phyloP scores from a whole-genome alignment of 2,329 filamentous ascomycete species.

The Monosporascus sp. region DNA sequence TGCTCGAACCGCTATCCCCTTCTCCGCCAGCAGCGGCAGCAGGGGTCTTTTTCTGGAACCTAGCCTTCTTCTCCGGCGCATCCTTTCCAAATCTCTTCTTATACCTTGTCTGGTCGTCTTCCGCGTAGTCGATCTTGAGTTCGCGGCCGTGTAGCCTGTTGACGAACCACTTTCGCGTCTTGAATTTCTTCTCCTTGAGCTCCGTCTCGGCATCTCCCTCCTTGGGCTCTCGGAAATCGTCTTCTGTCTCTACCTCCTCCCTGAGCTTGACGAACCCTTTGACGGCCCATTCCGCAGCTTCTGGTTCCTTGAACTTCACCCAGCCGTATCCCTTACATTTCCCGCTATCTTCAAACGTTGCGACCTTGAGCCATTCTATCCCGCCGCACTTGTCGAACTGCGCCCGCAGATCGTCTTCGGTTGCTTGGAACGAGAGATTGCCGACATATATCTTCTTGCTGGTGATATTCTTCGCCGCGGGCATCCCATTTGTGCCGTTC shows the following conservation, averaged over 20 bases:
- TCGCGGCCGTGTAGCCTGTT: slow-evolving; percentile 76
- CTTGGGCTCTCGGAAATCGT: slow-evolving; percentile 51
- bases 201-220: slow-evolving; percentile 39
- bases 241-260: slow-evolving; percentile 58
- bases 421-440: slow-evolving; percentile 78
- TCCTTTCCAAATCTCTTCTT: slow-evolving; percentile 90
- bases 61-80: slow-evolving; percentile 37
- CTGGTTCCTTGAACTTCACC: slow-evolving; percentile 81
- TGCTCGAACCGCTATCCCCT: slow-evolving; percentile 22
- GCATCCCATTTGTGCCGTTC: slow-evolving; percentile 12
- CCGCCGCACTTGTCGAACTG: slow-evolving; percentile 84
- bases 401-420: slow-evolving; percentile 71
- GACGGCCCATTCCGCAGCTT: slow-evolving; percentile 70
- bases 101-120: slow-evolving; percentile 84
- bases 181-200: slow-evolving; percentile 48
- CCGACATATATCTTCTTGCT: slow-evolving; percentile 87
- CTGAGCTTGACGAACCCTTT: slow-evolving; percentile 74
- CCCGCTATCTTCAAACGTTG: slow-evolving; percentile 92
- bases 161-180: slow-evolving; percentile 73
- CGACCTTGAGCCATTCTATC: slow-evolving; percentile 78
- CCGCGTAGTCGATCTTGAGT: slow-evolving; percentile 86
- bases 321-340: slow-evolving; percentile 98
- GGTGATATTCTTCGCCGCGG: slow-evolving; percentile 39
- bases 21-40: slow-evolving; percentile 11
- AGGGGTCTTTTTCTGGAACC: slow-evolving; percentile 16